Evolutionary conservation across 768 basidiomycete species (phyloP), one percentile per base, ranked within the genome.

Genomic region (Mycena sanguinolenta): DNA sequence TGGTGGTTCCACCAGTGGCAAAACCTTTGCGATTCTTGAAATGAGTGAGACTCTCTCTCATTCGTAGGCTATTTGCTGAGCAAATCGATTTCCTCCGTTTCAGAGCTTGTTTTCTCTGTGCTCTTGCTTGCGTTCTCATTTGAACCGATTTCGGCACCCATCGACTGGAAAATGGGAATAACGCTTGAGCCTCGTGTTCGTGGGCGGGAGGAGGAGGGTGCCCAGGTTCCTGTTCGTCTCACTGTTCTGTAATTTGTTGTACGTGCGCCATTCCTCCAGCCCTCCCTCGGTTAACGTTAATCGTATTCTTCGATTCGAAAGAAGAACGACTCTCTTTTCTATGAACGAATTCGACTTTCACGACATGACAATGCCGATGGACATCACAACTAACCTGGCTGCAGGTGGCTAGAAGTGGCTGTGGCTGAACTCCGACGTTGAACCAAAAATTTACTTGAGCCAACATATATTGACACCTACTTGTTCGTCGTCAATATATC

Each of bases 11-110:
- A 10, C 12, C 58, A 81, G 81, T n/a, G 83, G 82, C 16, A 77
- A 78, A 73, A 81, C 76, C 63, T 84, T 84, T 66, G 76, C 82
- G 0, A 65, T 83, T 46, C 76, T 82, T 23, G 82, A 84, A 65
- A 82, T 83, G 46, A 84, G 83, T 83, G 62, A 16, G 81, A n/a
- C n/a, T n/a, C n/a, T 75, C 6, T 50, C 2, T 12, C 2, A 9
- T 19, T 21, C n/a, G 17, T 55, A 32, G 6, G 16, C 3, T 13
- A 6, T 19, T 54, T 23, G 7, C 63, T 57, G n/a, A 44, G n/a
- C 6, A 4, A 9, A 17, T 25, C 10, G 8, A 55, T 12, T 36
- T 25, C 2, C 6, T 28, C 9, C 39, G 54, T 3, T 50, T n/a
- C 69, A 79, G 77, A 79, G 64, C 71, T 77, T 1, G 65, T 80